Evolutionary conservation across 257 asterid species (phyloP).

Genomic region (Linaria vulgaris): DNA sequence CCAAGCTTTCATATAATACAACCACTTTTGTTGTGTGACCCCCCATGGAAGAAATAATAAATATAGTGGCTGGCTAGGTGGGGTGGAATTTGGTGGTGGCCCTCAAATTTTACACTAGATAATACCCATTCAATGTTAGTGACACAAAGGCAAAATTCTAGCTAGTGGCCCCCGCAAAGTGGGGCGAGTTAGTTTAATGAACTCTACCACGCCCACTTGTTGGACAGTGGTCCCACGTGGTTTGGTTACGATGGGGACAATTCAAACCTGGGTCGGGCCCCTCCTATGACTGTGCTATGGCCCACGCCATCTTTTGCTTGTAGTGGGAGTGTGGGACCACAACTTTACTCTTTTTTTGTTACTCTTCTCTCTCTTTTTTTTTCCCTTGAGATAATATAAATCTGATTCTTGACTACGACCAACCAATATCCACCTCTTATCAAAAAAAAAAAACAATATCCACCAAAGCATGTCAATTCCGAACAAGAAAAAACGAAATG

Average conservation of each 20-base stretch:
- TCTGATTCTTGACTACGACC: neutral
- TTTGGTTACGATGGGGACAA: constrained; percentile 37
- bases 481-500: no score
- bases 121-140: no score
- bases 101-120: no score
- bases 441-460: no score
- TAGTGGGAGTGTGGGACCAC: constrained; percentile 25
- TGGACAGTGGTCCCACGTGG: constrained; percentile 33
- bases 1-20: no score
- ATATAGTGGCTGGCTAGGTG: no score
- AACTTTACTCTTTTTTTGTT: neutral
- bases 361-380: neutral
- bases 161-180: constrained; percentile 24
- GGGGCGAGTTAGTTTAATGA: constrained; percentile 25
- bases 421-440: no score
- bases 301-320: neutral
- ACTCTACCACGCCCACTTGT: constrained; percentile 20
- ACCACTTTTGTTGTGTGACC: no score
- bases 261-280: constrained; percentile 22
- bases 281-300: constrained; percentile 4
- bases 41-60: no score
- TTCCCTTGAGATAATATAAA: neutral
- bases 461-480: no score
- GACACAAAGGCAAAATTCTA: no score
- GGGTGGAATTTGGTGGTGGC: no score